Conservation (phyloP, 768 basidiomycete species). For the Amanita polypyramis region DNA sequence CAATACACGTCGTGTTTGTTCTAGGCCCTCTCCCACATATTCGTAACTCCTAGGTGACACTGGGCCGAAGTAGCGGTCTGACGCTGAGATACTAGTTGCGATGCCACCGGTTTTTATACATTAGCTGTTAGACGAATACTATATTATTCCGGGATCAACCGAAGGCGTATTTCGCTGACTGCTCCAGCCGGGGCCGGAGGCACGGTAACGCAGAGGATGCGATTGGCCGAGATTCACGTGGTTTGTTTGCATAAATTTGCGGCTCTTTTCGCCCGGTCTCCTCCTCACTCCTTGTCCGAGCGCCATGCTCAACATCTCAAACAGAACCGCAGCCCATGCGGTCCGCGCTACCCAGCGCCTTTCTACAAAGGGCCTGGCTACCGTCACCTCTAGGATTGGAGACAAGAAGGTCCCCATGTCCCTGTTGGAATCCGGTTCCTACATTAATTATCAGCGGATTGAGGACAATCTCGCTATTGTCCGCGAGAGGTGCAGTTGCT, state of each 20-base stretch:
- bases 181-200: too few relatives aligned
- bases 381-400: slow-evolving; percentile 69
- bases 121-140: too few relatives aligned
- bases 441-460: slow-evolving; percentile 94
- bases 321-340: slow-evolving; percentile 42
- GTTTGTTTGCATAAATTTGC: slow-evolving; percentile 25
- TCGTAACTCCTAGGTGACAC: too few relatives aligned
- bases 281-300: slow-evolving; percentile 19
- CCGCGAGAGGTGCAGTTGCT: slow-evolving; percentile 54
- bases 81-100: too few relatives aligned
- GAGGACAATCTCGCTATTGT: slow-evolving; percentile 93
- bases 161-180: too few relatives aligned
- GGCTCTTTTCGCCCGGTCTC: slow-evolving; percentile 22
- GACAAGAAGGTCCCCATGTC: slow-evolving; percentile 90
- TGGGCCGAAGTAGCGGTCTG: too few relatives aligned
- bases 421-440: slow-evolving; percentile 68
- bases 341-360: slow-evolving; percentile 41
- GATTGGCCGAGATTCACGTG: slow-evolving; percentile 36
- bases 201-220: too few relatives aligned
- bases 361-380: slow-evolving; percentile 64
- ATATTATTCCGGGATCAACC: too few relatives aligned
- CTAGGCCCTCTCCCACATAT: too few relatives aligned
- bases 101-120: too few relatives aligned
- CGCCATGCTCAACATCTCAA: slow-evolving; percentile 55
- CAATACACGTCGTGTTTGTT: too few relatives aligned